phyloP scores from a whole-genome alignment of 768 basidiomycete genomes.

The Tephrocybe sp. region DNA sequence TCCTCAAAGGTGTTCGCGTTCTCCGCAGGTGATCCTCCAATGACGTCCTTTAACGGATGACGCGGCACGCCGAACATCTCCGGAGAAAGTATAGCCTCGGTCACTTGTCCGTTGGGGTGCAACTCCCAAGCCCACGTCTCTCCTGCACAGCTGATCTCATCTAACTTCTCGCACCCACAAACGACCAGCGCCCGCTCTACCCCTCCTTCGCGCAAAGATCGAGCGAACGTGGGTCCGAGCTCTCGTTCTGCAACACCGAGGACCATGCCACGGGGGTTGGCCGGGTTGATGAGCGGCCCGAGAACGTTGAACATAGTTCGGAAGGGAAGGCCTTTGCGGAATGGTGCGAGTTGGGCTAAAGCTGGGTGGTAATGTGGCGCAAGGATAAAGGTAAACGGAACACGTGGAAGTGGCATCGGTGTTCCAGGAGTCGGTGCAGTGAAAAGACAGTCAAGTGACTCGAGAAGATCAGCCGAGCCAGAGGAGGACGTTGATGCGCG shows the following conservation, averaged over 20 bases:
- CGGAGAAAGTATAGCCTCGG: conserved; percentile 61
- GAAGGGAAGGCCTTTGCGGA: conserved; percentile 86
- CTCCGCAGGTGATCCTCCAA: conserved; percentile 69
- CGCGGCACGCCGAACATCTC: conserved; percentile 72
- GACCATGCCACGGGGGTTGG: conserved; percentile 83
- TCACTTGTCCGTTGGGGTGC: conserved; percentile 58
- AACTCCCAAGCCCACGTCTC: conserved; percentile 88
- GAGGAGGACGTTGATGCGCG: conserved; percentile 92
- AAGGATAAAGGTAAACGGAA: conserved; percentile 91
- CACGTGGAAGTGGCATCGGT: conserved; percentile 57
- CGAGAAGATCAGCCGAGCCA: conserved; percentile 92
- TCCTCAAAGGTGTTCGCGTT: conserved; percentile 75
- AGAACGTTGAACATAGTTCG: conserved; percentile 96
- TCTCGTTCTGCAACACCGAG: conserved; percentile 84
- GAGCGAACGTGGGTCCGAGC: conserved; percentile 81
- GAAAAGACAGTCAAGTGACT: conserved; percentile 81
- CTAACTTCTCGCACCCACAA: conserved; percentile 86
- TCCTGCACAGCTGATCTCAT: conserved; percentile 95
- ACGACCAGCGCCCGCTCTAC: conserved; percentile 89
- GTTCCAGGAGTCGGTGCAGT: conserved; percentile 57
- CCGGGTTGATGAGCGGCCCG: conserved; percentile 93
- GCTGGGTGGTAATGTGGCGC: conserved; percentile 93
- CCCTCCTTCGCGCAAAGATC: conserved; percentile 70
- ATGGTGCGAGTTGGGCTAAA: conserved; percentile 78
- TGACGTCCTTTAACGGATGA: conserved; percentile 71